Evolutionary conservation across 164 flowering plant genomes (phyloP).

Genomic region (Saururus chinensis): DNA sequence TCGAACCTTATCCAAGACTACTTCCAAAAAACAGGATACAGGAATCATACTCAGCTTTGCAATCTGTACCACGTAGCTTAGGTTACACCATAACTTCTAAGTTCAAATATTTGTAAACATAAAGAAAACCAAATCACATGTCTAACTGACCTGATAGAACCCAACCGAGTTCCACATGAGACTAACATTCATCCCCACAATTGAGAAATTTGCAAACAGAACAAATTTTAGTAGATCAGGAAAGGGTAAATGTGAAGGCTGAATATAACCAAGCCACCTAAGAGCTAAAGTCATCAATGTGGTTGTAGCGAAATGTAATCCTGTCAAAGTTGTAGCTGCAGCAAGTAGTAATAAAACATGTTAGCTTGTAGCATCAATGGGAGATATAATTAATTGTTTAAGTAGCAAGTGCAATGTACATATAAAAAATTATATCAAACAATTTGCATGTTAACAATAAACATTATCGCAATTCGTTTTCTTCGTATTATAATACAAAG

Average conservation of each 20-base stretch:
- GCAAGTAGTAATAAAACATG: neutral
- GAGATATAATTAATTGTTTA: too few relatives aligned
- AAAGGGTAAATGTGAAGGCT: slow-evolving; percentile 59
- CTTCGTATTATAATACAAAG: too few relatives aligned
- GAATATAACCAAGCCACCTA: slow-evolving; percentile 73
- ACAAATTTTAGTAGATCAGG: slow-evolving; percentile 69
- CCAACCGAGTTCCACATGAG: slow-evolving; percentile 95
- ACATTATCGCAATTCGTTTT: too few relatives aligned
- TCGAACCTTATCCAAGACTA: slow-evolving; percentile 33
- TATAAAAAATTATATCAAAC: too few relatives aligned
- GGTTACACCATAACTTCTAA: neutral
- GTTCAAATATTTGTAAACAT: neutral
- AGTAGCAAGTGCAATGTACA: too few relatives aligned
- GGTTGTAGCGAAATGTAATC: slow-evolving; percentile 82
- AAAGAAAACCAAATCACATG: neutral
- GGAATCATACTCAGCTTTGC: slow-evolving; percentile 91
- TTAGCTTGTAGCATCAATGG: neutral
- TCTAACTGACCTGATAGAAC: slow-evolving; percentile 61
- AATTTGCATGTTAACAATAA: too few relatives aligned
- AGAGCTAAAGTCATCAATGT: slow-evolving; percentile 61
- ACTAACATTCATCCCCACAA: slow-evolving; percentile 93
- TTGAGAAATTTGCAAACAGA: slow-evolving; percentile 78
- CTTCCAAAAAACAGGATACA: slow-evolving; percentile 16
- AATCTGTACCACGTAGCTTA: slow-evolving; percentile 29
- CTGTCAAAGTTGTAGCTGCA: slow-evolving; percentile 93